These are phyloP conservation scores for Cutaneotrichosporon spelunceum DNA, from an alignment of 1,284 basidiomycete genomes.

Conservation along the genomic window DNA sequence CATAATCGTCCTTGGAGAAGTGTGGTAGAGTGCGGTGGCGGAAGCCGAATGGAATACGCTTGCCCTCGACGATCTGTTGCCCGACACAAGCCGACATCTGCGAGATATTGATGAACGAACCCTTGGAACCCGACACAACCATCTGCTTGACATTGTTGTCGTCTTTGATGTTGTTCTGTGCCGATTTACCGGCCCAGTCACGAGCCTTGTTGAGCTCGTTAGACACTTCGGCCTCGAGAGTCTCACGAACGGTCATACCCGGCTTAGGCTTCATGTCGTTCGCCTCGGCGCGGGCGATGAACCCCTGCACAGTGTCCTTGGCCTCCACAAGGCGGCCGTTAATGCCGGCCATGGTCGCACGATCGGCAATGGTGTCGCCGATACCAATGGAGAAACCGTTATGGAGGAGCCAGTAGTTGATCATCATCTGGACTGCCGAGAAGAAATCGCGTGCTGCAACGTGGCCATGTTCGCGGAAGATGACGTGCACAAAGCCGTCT, in stretches of 20 bases:
- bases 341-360: constrained; percentile 80
- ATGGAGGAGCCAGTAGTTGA: constrained; percentile 98
- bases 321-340: constrained; percentile 76
- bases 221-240: constrained; percentile 91
- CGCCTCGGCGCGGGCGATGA: constrained; percentile 74
- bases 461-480: constrained; percentile 96
- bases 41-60: constrained; percentile 98
- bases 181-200: constrained; percentile 91
- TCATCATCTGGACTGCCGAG: constrained; percentile 88
- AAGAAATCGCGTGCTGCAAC: constrained; percentile 90
- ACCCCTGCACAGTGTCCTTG: constrained; percentile 68
- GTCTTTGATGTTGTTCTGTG: constrained; percentile 92
- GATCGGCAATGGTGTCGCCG: constrained; percentile 95
- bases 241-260: constrained; percentile 99
- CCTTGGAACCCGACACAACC: constrained; percentile 98
- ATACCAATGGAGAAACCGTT: constrained; percentile 99
- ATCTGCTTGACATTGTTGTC: constrained; percentile 99
- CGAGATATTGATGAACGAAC: constrained; percentile 99
- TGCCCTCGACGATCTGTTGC: constrained; percentile 96
- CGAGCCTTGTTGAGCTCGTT: constrained; percentile 90
- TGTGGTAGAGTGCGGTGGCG: constrained; percentile 93
- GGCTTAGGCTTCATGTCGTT: constrained; percentile 82
- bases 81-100: constrained; percentile 99
- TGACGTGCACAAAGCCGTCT: constrained; percentile 93
- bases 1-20: constrained; percentile 98